Percentiles rank a stretch among this genome's conserved stretches.
These are phyloP conservation scores for Racocetra persica DNA, from an alignment of 371 early-diverging fungal genomes.

Conservation along the genomic window DNA sequence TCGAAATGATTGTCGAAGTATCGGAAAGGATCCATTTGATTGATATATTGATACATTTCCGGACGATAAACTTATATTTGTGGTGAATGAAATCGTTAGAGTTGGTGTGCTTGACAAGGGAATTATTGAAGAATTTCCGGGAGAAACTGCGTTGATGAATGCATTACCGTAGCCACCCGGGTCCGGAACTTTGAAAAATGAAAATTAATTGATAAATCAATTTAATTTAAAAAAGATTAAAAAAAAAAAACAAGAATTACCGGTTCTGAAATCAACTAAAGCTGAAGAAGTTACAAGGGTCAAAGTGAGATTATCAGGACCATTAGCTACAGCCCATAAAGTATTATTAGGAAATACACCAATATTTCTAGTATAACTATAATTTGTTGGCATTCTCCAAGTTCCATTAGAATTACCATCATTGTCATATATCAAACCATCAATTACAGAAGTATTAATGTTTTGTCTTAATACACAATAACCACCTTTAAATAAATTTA, in stretches of 20 bases:
- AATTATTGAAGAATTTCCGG: neutral
- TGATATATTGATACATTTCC: slow-evolving; percentile 37
- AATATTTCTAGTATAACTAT: slow-evolving; percentile 4
- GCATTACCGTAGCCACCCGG: neutral
- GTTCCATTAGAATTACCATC: slow-evolving; percentile 5
- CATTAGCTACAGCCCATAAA: neutral
- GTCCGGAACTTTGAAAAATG: neutral
- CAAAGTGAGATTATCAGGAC: neutral
- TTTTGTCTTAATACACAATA: slow-evolving; percentile 9
- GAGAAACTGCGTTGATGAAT: neutral
- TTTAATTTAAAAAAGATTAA: neutral
- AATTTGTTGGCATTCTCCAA: neutral
- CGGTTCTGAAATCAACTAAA: neutral
- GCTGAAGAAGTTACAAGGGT: neutral
- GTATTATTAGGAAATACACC: slow-evolving; percentile 31
- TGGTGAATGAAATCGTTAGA: neutral
- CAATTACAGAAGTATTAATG: neutral
- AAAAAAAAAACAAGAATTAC: neutral
- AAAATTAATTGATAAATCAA: neutral
- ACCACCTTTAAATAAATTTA: slow-evolving; percentile 21
- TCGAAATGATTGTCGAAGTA: slow-evolving; percentile 12
- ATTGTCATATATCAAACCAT: neutral
- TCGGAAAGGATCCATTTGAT: neutral
- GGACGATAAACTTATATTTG: neutral
- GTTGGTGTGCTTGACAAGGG: neutral